Conservation (phyloP, 2,329 filamentous ascomycete genomes). For the Periconia sp. region DNA sequence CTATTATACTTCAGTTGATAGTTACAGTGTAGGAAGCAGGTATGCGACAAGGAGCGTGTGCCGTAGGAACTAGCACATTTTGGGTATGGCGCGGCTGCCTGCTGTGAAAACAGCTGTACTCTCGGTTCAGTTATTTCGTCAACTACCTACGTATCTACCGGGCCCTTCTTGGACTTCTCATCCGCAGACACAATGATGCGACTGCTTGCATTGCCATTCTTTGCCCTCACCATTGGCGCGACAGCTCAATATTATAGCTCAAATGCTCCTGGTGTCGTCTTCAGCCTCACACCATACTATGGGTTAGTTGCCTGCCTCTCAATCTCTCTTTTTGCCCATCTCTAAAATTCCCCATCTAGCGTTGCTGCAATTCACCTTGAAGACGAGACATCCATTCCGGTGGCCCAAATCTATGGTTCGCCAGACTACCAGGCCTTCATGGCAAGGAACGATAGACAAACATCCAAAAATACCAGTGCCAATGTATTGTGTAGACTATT, state of each 20-base stretch:
- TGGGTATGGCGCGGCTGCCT: no score
- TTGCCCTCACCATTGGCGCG: background rate
- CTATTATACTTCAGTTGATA: no score
- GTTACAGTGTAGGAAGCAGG: no score
- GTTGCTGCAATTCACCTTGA: constrained; percentile 13
- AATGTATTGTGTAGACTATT: constrained; percentile 8
- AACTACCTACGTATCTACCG: no score
- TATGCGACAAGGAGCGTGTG: no score
- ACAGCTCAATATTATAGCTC: constrained; percentile 6
- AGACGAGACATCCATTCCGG: constrained; percentile 9
- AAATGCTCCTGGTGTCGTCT: constrained; percentile 11
- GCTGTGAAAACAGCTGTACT: no score
- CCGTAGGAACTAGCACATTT: no score
- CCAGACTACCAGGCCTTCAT: constrained; percentile 15
- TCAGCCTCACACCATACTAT: constrained; percentile 14
- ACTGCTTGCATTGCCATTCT: background rate
- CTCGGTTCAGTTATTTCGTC: no score
- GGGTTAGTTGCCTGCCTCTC: constrained; percentile 8
- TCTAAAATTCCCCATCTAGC: constrained; percentile 2
- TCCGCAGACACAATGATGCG: background rate
- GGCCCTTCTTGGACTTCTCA: no score
- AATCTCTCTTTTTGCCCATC: background rate
- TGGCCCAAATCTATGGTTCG: constrained; percentile 12
- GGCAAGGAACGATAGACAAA: constrained; percentile 6
- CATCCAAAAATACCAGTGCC: background rate